Evolutionary conservation across 345 rosid genomes (phyloP).

Genomic region (Populus ilicifolia): DNA sequence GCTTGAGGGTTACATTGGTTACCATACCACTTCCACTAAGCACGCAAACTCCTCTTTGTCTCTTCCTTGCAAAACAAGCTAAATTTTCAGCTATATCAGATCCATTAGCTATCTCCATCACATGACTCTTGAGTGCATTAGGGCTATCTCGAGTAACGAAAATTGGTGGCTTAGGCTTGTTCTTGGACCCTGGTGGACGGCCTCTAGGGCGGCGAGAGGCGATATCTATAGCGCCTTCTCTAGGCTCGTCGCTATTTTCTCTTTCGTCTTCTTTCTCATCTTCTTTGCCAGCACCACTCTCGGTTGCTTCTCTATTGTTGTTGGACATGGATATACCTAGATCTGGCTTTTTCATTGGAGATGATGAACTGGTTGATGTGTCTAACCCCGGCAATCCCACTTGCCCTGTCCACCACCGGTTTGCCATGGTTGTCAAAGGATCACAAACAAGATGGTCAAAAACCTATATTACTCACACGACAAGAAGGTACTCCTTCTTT

Average conservation of each 20-base stretch:
- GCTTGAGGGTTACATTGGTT: slow-evolving; percentile 60
- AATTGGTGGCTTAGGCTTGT: slow-evolving; percentile 52
- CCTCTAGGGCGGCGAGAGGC: slow-evolving; percentile 60
- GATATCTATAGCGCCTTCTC: slow-evolving; percentile 57
- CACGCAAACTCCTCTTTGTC: slow-evolving; percentile 58
- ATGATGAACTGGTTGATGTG: slow-evolving; percentile 47
- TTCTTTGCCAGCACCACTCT: slow-evolving; percentile 27
- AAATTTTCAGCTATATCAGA: slow-evolving; percentile 55
- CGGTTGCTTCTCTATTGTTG: slow-evolving; percentile 32
- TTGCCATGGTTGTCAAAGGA: slow-evolving; percentile 14
- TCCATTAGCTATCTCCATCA: slow-evolving; percentile 60
- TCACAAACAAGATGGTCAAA: not conserved
- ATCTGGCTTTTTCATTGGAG: slow-evolving; percentile 68
- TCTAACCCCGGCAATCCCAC: slow-evolving; percentile 52
- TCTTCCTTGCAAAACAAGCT: slow-evolving; percentile 52
- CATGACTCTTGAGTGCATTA: slow-evolving; percentile 62
- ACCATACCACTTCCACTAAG: slow-evolving; percentile 62
- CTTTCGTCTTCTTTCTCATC: slow-evolving; percentile 42
- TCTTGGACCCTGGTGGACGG: slow-evolving; percentile 49
- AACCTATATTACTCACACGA: not conserved
- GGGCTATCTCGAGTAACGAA: slow-evolving; percentile 70
- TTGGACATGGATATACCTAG: slow-evolving; percentile 62
- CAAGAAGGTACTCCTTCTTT: not conserved
- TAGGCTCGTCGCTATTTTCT: slow-evolving; percentile 56
- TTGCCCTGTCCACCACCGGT: slow-evolving; percentile 62